These are phyloP conservation scores for Camellia sinensis DNA, from an alignment of 148 eudicot species.

Conservation along the genomic window DNA sequence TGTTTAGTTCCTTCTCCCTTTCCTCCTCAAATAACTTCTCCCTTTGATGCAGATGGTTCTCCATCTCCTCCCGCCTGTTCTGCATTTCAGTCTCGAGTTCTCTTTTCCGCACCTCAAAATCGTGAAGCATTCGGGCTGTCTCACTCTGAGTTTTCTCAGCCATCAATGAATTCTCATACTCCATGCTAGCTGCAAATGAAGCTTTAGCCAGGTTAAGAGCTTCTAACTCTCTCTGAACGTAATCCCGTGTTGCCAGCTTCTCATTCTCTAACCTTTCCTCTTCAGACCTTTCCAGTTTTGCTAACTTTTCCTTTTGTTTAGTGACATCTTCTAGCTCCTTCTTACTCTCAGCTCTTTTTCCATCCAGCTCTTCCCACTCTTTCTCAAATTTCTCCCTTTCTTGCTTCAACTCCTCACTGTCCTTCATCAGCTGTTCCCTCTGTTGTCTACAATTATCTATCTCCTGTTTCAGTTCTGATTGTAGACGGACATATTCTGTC, in stretches of 20 bases:
- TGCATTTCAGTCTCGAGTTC: conserved; percentile 70
- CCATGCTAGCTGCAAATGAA: conserved; percentile 75
- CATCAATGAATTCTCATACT: conserved; percentile 63
- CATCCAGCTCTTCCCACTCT: conserved; percentile 98
- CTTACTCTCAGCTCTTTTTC: conserved; percentile 52
- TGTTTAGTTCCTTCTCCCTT: conserved; percentile 59
- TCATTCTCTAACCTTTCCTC: conserved; percentile 69
- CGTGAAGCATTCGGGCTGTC: conserved; percentile 57
- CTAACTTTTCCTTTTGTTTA: conserved; percentile 58
- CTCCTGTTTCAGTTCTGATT: conserved; percentile 74
- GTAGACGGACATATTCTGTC: conserved; percentile 63
- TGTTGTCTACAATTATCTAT: conserved; percentile 64
- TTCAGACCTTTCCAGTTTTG: conserved; percentile 56
- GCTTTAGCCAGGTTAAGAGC: conserved; percentile 71
- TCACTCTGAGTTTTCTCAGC: conserved; percentile 62
- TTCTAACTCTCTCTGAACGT: conserved; percentile 71
- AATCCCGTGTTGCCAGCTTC: conserved; percentile 52
- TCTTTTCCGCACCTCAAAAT: conserved; percentile 60
- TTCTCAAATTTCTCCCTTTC: conserved; percentile 80
- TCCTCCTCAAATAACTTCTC: conserved; percentile 65
- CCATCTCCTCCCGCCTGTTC: conserved; percentile 60
- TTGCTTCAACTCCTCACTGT: conserved; percentile 71
- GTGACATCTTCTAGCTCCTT: conserved; percentile 52
- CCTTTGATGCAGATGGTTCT: conserved; percentile 47
- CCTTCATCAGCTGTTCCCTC: conserved; percentile 64